Evolutionary conservation across 495 filamentous ascomycete species (phyloP), one percentile per base, ranked within the genome.

Genomic region (Beverwykella pulmonaria): DNA sequence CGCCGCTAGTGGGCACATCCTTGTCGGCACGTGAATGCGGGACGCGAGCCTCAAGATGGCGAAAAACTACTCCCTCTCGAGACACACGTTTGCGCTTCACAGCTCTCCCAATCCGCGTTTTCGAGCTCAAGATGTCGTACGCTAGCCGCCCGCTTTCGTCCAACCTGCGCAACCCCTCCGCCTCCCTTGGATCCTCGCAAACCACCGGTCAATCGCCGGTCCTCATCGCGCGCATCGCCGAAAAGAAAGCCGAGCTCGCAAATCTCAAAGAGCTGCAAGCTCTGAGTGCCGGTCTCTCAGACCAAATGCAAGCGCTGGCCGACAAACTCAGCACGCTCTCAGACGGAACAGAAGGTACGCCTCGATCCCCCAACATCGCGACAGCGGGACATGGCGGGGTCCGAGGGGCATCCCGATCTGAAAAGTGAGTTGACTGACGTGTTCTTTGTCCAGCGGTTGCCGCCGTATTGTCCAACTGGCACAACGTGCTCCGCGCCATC

Each of bases 171-270:
- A 85, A 86, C 66, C 79, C 82, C 25, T 88, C 87, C 26, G 76
- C 81, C 26, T 77, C 73, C 56, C 61, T 69, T 23, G 67, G 67
- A 76, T 72, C 78, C 75, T n/a, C 78, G 73, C 27, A 80, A 78
- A 63, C 58, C 75, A 34, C 76, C 76, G 85, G 89, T 39, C 92
- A 93, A 75, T 92, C 93, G 20, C 88, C 92, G 2, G 86, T 88
- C 26, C 82, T 98, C n/a, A 74, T 90, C 29, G 86, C 92, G 27
- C 89, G 95, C 55, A 92, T 98, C 75, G 88, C 90, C 54, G 92
- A 96, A 74, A 98, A 98, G 80, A 92, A 91, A 75, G 88, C 88
- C 46, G 94, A 98, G 75, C 83, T 98, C 15, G 92, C 96, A 67
- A 95, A 89, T 71, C 81, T 98, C 39, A 89, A 87, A 65, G 88